Conservation (phyloP, 306 rosid species). For the Vigna radiata region DNA sequence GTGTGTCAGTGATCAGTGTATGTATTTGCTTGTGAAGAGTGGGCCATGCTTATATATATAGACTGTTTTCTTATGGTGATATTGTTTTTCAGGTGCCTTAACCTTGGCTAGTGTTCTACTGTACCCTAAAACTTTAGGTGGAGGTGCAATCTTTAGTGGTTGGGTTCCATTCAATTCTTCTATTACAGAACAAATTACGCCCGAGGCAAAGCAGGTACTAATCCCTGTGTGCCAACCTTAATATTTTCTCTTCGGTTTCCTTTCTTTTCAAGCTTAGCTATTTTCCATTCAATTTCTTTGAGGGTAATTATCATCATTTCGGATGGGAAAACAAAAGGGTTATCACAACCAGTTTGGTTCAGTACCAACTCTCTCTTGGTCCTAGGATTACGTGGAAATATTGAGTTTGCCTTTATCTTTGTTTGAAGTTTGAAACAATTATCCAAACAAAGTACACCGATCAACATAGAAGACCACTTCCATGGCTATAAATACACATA, state of each 20-base stretch:
- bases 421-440: constrained; percentile 17
- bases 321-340: neutral
- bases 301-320: neutral
- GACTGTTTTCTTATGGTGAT: constrained; percentile 24
- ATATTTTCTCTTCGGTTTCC: neutral
- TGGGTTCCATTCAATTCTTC: constrained; percentile 88
- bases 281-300: neutral
- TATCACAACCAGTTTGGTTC: neutral
- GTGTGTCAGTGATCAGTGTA: neutral
- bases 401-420: constrained; percentile 13
- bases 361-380: constrained; percentile 6
- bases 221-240: constrained; percentile 20
- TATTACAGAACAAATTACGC: constrained; percentile 53
- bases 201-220: constrained; percentile 78
- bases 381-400: constrained; percentile 14
- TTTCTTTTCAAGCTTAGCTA: neutral
- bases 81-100: constrained; percentile 71
- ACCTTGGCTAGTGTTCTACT: constrained; percentile 84
- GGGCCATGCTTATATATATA: too few species aligned
- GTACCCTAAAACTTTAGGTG: constrained; percentile 90
- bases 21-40: neutral
- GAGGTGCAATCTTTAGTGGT: constrained; percentile 90
- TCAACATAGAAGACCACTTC: neutral
- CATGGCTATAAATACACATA: constrained; percentile 9
- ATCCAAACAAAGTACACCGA: constrained; percentile 21